Conservation (phyloP, 768 basidiomycete genomes). For the Podaxis sp. region DNA sequence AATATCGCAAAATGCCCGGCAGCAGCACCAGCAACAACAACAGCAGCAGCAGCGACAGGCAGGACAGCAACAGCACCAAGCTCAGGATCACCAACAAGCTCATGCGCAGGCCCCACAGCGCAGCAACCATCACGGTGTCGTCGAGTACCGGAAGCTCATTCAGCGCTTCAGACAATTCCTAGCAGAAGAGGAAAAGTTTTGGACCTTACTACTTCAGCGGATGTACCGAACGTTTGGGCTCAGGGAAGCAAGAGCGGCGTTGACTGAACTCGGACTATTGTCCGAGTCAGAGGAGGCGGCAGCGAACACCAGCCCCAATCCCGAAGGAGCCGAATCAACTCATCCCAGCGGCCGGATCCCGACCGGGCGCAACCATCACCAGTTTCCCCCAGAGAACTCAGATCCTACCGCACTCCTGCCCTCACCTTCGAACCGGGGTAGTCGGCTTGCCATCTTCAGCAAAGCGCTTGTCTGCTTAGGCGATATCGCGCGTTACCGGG, state of each 20-base stretch:
- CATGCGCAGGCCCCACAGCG: conserved; percentile 6
- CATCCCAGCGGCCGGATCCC: conserved; percentile 21
- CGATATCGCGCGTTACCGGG: conserved; percentile 91
- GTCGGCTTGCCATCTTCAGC: conserved; percentile 73
- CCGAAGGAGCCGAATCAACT: conserved; percentile 16
- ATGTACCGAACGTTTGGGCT: conserved; percentile 72
- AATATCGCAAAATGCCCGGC: conserved; percentile 40
- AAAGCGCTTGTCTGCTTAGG: conserved; percentile 92
- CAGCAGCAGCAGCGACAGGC: conserved; percentile 32
- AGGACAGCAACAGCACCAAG: conserved; percentile 22
- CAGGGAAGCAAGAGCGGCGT: conserved; percentile 58
- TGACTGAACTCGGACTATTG: conserved; percentile 58
- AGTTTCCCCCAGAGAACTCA: conserved; percentile 61
- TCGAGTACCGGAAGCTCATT: conserved; percentile 83
- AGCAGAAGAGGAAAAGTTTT: conserved; percentile 88
- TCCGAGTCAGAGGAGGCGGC: conserved; percentile 36
- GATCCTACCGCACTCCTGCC: conserved; percentile 25
- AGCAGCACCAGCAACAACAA: conserved; percentile 36
- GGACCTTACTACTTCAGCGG: conserved; percentile 76
- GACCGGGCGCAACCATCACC: conserved; percentile 56
- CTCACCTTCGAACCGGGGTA: conserved; percentile 46
- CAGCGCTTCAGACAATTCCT: conserved; percentile 91
- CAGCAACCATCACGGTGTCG: conserved; percentile 44
- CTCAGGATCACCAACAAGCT: conserved; percentile 31
- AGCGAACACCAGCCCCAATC: conserved; percentile 21